A percentile compares a stretch with the other conserved stretches of the same genome.
These are phyloP conservation scores for Glycine latifolia DNA, from an alignment of 306 rosid species.

Conservation along the genomic window DNA sequence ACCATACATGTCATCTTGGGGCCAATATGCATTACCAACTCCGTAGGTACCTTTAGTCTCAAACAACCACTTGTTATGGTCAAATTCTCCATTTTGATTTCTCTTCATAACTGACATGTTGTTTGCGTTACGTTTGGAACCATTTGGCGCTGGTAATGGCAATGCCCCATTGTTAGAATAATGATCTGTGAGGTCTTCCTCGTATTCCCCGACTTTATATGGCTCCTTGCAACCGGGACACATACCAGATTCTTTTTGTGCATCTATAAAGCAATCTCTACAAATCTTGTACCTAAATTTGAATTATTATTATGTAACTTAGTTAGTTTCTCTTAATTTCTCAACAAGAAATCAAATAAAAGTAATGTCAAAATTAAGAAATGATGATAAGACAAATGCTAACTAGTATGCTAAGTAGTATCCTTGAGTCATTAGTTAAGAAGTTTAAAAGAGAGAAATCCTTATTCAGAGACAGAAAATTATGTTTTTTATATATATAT, in stretches of 20 bases:
- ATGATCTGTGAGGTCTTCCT: neutral
- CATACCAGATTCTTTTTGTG: neutral
- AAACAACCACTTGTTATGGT: conserved; percentile 1
- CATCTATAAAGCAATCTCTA: neutral
- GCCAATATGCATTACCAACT: conserved; percentile 2
- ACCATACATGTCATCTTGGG: neutral
- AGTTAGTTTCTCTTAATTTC: neutral
- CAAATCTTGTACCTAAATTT: neutral
- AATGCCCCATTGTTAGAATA: neutral
- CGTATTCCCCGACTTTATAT: neutral
- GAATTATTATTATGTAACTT: neutral
- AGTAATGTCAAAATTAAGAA: too few relatives aligned
- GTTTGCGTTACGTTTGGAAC: neutral
- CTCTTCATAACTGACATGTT: conserved; percentile 1
- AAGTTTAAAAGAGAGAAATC: too few relatives aligned
- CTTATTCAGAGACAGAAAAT: too few relatives aligned
- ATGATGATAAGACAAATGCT: too few relatives aligned
- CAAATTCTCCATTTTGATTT: neutral
- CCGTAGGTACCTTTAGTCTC: conserved; percentile 4
- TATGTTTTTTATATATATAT: too few relatives aligned
- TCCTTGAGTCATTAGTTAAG: too few relatives aligned
- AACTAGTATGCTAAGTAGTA: too few relatives aligned
- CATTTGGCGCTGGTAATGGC: neutral
- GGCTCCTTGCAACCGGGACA: conserved; percentile 7
- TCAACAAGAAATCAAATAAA: neutral